Base-by-base conservation (phyloP, 164 flowering plant species). In the Stephania japonica region DNA sequence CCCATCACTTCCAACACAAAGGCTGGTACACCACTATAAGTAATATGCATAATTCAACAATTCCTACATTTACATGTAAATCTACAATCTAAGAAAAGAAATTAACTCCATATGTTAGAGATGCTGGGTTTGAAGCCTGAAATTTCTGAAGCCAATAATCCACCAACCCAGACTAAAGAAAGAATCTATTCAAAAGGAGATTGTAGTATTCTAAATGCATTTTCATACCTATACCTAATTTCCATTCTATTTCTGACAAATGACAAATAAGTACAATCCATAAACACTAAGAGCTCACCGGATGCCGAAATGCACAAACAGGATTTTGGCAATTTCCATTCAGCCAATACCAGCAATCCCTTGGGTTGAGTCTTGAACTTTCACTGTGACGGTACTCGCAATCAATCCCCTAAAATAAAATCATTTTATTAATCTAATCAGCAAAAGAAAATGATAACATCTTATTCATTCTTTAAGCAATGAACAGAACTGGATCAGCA, bases 311-410 rank as follows among this genome's bases (percentile, higher is more conserved):
- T 59, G 85, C 84, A 78, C 97, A 92, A 16, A 81, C 67, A 6
- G 86, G 92, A 74, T 92, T 89, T 25, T 86, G 78, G 75, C 93
- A 92, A 75, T 74, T 83, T 42, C 92, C 91, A 66, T 82, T 65
- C 77, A 89, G 77, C 97, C 97, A 92, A 73, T 86, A 92, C 87
- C 88, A 88, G 82, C 97, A 92, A 78, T 88, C 92, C 79, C 86
- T 85, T 1, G 91, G 91, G 70, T 89, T 91, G 4, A 89, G 85
- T 84, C 97, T 86, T 2, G 91, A 92, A 47, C 73, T 77, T 49
- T 92, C 94, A 81, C 84, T 85, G 65, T 92, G 97, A 50, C 95
- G 84, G 75, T 82, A 92, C 81, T 92, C 95, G 71, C 95, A 92
- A 7, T 87, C 92, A 23, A 75, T 63, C 43, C 97, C 93, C 95